These are phyloP conservation scores for Lactifluus rugatus DNA, from an alignment of 768 basidiomycete species.

Conservation along the genomic window DNA sequence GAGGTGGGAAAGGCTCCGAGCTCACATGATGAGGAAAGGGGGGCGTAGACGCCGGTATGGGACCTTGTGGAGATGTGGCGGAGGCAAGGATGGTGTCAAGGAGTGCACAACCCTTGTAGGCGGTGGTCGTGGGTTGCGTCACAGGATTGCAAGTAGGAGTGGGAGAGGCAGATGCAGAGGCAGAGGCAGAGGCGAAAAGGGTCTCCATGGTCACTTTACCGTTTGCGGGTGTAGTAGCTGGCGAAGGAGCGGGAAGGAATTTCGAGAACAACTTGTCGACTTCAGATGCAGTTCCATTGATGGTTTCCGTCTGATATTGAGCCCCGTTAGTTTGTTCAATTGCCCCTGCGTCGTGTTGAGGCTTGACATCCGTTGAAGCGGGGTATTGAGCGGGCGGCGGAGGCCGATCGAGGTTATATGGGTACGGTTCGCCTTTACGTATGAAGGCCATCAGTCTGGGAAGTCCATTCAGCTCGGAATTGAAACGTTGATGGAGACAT, in stretches of 20 bases:
- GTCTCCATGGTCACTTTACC: conserved; percentile 36
- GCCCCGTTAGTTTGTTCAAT: not conserved
- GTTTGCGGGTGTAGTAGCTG: conserved; percentile 20
- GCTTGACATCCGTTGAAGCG: conserved; percentile 22
- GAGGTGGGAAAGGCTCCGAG: conserved; percentile 17
- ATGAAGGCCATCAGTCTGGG: conserved; percentile 43
- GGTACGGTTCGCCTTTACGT: conserved; percentile 59
- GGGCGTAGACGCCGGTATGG: conserved; percentile 10
- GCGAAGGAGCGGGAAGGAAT: conserved; percentile 26
- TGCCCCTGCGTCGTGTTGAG: not conserved
- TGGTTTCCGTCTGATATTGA: not conserved
- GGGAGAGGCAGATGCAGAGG: conserved; percentile 5
- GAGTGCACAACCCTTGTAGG: conserved; percentile 42
- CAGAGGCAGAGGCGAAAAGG: conserved; percentile 33
- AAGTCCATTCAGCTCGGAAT: not conserved
- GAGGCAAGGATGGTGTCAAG: conserved; percentile 70
- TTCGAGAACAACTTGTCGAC: conserved; percentile 39
- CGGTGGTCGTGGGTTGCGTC: conserved; percentile 21
- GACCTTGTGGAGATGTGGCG: conserved; percentile 29
- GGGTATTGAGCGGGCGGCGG: conserved; percentile 44
- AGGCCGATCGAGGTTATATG: conserved; percentile 59
- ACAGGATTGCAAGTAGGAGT: conserved; percentile 11
- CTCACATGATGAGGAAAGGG: conserved; percentile 14
- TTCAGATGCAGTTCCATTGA: conserved; percentile 26
- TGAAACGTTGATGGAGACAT: not conserved